Conservation (phyloP, 352 stramenopile genomes). For the Elongisporangium undulatum region DNA sequence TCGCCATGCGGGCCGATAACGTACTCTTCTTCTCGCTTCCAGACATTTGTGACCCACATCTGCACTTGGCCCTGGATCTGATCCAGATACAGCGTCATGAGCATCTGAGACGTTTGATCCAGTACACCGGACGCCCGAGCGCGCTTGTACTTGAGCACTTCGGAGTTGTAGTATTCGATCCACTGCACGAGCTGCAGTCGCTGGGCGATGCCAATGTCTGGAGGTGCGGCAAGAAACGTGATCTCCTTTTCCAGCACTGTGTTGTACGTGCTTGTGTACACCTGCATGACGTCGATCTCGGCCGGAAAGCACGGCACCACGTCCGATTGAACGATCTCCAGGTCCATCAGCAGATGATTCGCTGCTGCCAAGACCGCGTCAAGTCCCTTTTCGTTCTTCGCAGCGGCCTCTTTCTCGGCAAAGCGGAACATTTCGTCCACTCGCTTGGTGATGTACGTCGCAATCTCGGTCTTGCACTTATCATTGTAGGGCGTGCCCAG, state of each 20-base stretch:
- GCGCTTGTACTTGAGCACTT: conserved; percentile 84
- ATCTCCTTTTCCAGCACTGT: conserved; percentile 66
- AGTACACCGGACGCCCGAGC: conserved; percentile 62
- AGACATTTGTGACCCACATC: conserved; percentile 84
- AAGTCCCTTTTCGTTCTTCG: conserved; percentile 53
- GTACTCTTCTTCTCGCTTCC: conserved; percentile 72
- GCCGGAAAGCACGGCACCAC: conserved; percentile 66
- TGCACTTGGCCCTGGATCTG: conserved; percentile 78
- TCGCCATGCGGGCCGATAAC: conserved; percentile 54
- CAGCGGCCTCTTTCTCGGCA: conserved; percentile 40
- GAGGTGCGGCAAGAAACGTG: conserved; percentile 43
- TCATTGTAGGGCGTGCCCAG: conserved; percentile 43
- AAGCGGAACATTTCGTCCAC: conserved; percentile 64
- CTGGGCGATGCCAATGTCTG: conserved; percentile 65
- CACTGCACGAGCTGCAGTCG: conserved; percentile 81
- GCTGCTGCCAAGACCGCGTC: conserved; percentile 55
- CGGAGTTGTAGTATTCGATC: conserved; percentile 87
- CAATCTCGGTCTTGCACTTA: conserved; percentile 59
- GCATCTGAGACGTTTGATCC: conserved; percentile 57
- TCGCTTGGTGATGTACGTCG: conserved; percentile 39
- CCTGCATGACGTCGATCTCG: conserved; percentile 75
- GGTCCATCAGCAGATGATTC: conserved; percentile 72
- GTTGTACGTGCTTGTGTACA: conserved; percentile 81
- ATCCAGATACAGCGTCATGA: conserved; percentile 72
- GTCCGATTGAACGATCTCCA: conserved; percentile 74